A percentile compares a stretch with the other conserved stretches of the same genome.
Conservation (phyloP, 345 rosid species). For the Firmiana major region DNA sequence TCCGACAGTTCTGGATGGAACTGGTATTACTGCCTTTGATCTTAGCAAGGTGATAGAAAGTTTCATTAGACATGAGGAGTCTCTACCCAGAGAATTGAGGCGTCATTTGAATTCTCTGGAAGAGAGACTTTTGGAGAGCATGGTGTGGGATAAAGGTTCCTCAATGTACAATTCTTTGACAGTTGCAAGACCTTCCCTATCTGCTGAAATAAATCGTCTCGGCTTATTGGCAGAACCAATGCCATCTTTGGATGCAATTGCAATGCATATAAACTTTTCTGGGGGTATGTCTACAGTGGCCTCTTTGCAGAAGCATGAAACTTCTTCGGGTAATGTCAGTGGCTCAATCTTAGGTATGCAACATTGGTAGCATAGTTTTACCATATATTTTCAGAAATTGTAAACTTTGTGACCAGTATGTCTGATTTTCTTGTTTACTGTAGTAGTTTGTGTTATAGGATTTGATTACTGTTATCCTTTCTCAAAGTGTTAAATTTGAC, state of each 20-base stretch:
- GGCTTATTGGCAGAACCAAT: conserved; percentile 78
- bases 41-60: conserved; percentile 98
- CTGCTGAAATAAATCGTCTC: conserved; percentile 60
- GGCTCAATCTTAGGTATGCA: conserved; percentile 1
- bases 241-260: conserved; percentile 87
- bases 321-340: conserved; percentile 43
- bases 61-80: conserved; percentile 92
- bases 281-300: conserved; percentile 39
- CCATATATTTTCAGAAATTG: neutral
- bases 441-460: neutral
- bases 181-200: conserved; percentile 71
- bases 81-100: conserved; percentile 94
- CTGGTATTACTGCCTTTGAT: conserved; percentile 98
- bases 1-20: conserved; percentile 92
- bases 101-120: conserved; percentile 94
- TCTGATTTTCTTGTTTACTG: neutral
- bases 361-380: neutral
- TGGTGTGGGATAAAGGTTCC: conserved; percentile 99
- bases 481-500: neutral
- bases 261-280: conserved; percentile 54
- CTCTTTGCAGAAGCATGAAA: conserved; percentile 50
- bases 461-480: neutral
- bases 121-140: conserved; percentile 92
- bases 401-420: neutral
- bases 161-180: conserved; percentile 93